These are phyloP conservation scores for Fusarium sacchari DNA, from an alignment of 2,329 filamentous ascomycete genomes.

Conservation along the genomic window DNA sequence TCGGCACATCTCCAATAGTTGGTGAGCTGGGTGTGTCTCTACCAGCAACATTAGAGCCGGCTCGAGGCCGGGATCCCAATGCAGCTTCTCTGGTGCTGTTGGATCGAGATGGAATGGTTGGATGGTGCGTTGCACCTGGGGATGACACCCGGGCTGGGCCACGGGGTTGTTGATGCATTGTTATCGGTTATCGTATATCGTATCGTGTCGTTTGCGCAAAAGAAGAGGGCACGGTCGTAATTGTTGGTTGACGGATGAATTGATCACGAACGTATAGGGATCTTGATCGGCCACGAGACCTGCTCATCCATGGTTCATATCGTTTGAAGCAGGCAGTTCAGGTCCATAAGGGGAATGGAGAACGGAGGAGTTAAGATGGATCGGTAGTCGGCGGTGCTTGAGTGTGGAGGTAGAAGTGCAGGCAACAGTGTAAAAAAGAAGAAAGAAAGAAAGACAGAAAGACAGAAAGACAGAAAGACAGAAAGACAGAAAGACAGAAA, in stretches of 20 bases:
- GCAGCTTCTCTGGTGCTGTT: slow-evolving; percentile 77
- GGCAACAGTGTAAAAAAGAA: slow-evolving; percentile 28
- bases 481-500: not conserved
- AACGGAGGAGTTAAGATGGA: slow-evolving; percentile 9
- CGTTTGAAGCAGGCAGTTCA: slow-evolving; percentile 18
- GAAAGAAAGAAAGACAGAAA: not conserved
- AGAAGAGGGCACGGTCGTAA: not conserved
- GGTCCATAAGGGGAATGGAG: not conserved
- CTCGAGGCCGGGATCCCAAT: slow-evolving; percentile 53
- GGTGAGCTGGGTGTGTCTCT: slow-evolving; percentile 59
- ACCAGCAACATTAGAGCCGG: slow-evolving; percentile 55
- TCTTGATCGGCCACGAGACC: slow-evolving; percentile 47
- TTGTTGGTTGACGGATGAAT: slow-evolving; percentile 18
- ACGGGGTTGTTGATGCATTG: slow-evolving; percentile 92
- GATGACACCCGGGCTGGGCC: slow-evolving; percentile 77
- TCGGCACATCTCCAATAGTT: slow-evolving; percentile 56
- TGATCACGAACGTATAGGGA: slow-evolving; percentile 46
- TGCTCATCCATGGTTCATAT: slow-evolving; percentile 50
- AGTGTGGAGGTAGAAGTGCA: slow-evolving; percentile 21
- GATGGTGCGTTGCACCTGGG: slow-evolving; percentile 75
- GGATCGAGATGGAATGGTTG: slow-evolving; percentile 72
- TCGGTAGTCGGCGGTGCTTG: slow-evolving; percentile 13
- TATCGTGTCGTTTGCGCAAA: slow-evolving; percentile 1
- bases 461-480: not conserved
- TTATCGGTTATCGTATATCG: slow-evolving; percentile 13